Evolutionary conservation across 179 eudicot species (phyloP).

Genomic region (Dionaea muscipula): DNA sequence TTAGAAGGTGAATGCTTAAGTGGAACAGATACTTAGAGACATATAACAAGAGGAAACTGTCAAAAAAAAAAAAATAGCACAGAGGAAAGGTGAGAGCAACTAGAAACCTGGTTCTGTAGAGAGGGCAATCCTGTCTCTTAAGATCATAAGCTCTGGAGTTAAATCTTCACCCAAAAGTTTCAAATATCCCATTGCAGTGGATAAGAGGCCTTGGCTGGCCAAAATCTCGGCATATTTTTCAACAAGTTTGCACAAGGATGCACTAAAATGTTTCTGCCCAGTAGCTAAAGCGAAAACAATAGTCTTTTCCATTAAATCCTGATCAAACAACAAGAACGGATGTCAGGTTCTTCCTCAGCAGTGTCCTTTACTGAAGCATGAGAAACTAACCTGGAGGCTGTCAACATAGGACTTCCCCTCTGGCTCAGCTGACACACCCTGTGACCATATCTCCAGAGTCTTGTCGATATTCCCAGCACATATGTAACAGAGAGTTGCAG

Average conservation of each 20-base stretch:
- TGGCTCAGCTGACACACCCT: constrained; percentile 41
- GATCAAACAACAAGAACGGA: not conserved
- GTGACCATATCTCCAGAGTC: constrained; percentile 92
- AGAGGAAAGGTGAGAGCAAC: not conserved
- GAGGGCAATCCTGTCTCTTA: constrained; percentile 71
- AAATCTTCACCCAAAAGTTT: constrained; percentile 81
- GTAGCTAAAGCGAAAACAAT: constrained; percentile 83
- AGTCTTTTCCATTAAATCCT: constrained; percentile 98
- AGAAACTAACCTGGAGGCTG: constrained; percentile 63
- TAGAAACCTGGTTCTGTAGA: constrained; percentile 59
- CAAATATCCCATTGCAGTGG: constrained; percentile 80
- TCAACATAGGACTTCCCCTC: constrained; percentile 80
- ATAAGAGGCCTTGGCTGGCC: constrained; percentile 95
- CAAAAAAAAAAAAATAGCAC: not conserved
- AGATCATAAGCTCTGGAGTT: constrained; percentile 74
- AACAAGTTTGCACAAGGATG: constrained; percentile 78
- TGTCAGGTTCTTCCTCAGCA: not conserved
- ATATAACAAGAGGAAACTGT: no score
- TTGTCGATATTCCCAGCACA: constrained; percentile 96
- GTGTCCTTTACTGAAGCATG: not conserved
- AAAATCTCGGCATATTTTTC: constrained; percentile 92
- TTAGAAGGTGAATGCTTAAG: no score
- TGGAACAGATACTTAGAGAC: no score
- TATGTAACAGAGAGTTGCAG: constrained; percentile 86
- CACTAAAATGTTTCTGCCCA: constrained; percentile 82